These are phyloP conservation scores for Cystobasidium ongulense DNA, from an alignment of 768 basidiomycete genomes.

Conservation along the genomic window DNA sequence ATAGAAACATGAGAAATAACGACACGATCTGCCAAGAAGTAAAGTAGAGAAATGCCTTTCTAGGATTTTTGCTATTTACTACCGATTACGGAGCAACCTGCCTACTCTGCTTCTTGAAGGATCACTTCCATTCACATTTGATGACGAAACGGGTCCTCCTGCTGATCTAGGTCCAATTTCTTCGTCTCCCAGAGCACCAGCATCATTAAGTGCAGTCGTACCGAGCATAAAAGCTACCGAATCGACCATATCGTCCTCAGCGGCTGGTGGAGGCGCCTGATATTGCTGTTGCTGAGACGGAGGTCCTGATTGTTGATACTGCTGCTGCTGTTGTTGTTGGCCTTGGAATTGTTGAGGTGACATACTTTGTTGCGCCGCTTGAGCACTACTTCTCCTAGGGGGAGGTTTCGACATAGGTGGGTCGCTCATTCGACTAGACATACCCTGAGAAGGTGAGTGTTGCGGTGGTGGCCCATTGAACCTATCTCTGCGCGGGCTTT, in stretches of 20 bases:
- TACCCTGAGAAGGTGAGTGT: not conserved
- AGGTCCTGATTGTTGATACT: not conserved
- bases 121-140: not conserved
- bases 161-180: not conserved
- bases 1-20: too few species aligned
- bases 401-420: not conserved
- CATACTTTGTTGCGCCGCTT: not conserved
- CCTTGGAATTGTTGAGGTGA: not conserved
- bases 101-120: not conserved
- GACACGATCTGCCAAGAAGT: too few species aligned
- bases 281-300: conserved; percentile 8
- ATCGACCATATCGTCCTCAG: conserved; percentile 22
- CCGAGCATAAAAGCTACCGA: conserved; percentile 30
- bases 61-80: too few species aligned
- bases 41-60: too few species aligned
- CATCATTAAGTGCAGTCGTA: conserved; percentile 21
- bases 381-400: not conserved
- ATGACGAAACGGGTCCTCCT: not conserved
- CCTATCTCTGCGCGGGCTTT: not conserved
- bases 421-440: not conserved
- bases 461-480: not conserved
- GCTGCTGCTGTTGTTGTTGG: conserved; percentile 9
- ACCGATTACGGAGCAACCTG: not conserved
- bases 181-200: not conserved
- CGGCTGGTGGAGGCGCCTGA: not conserved